Evolutionary conservation across 2,329 filamentous ascomycete genomes (phyloP).

Genomic region (Fusarium continuum): DNA sequence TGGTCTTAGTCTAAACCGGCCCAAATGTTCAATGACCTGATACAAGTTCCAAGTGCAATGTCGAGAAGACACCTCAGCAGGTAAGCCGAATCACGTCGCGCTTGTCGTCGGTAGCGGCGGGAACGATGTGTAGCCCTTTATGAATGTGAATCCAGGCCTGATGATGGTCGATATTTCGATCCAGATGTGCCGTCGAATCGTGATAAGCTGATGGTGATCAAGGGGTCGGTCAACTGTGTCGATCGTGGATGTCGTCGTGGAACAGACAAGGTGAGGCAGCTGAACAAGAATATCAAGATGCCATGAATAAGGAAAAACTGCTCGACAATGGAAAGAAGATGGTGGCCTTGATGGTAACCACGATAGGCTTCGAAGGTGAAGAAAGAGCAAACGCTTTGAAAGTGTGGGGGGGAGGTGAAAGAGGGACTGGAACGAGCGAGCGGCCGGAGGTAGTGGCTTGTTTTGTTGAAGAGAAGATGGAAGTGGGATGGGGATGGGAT

Average conservation of each 20-base stretch:
- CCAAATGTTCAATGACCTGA: conserved; percentile 5
- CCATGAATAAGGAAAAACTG: conserved; percentile 25
- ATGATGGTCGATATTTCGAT: conserved; percentile 13
- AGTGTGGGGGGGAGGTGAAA: conserved; percentile 46
- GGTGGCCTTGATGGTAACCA: conserved; percentile 32
- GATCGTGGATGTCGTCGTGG: conserved; percentile 24
- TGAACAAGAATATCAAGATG: conserved; percentile 33
- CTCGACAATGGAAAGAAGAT: conserved; percentile 34
- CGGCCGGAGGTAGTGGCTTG: conserved; percentile 50
- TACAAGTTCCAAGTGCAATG: neutral
- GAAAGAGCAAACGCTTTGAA: conserved; percentile 40
- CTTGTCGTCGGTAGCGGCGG: neutral
- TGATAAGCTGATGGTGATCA: neutral
- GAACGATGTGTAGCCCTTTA: conserved; percentile 4
- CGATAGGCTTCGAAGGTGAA: conserved; percentile 31
- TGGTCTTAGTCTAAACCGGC: conserved; percentile 4
- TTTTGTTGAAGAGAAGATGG: conserved; percentile 53
- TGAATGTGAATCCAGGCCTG: neutral
- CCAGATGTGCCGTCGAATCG: conserved; percentile 22
- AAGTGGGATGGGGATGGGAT: conserved; percentile 35
- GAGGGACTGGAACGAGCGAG: conserved; percentile 55
- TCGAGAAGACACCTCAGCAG: conserved; percentile 8
- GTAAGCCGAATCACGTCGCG: conserved; percentile 14
- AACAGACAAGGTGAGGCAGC: conserved; percentile 20
- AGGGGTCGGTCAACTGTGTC: neutral